Base-by-base conservation (phyloP, 1,284 basidiomycete species). In the Cutaneotrichosporon mucoides region DNA sequence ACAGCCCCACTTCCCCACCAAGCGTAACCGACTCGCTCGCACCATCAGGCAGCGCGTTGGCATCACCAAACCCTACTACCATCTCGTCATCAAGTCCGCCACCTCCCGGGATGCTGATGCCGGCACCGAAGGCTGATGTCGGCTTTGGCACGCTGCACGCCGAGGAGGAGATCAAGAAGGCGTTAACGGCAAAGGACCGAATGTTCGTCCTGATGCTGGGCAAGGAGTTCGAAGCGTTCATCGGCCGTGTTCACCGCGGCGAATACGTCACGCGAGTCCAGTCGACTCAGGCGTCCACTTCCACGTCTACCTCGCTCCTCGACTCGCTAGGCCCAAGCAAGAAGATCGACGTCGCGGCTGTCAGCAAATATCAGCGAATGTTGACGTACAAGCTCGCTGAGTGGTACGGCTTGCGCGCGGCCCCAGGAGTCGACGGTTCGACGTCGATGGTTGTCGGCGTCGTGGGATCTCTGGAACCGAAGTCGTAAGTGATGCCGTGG, bases 331-430 rank as follows among this genome's bases (percentile, higher is more conserved):
- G 64, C 5, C 60, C 66, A 5, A 56, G 55, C n/a, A 63, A 66
- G 47, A 59, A 53, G 16, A 56, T 75, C 12, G 65, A 60, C 38
- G 65, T 64, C 5, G 46, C 61, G 0, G 59, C 68, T 1, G 62
- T 64, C 24, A 73, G 69, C 59, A 73, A 69, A 46, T 76, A 71
- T 56, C 73, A 75, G 63, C 63, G 72, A 33, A 76, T 75, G 75
- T 56, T 76, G 41, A 70, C 74, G 33, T 76, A 76, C 59, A 76
- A 76, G 60, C 66, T 67, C 4, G 75, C 75, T 13, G 73, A 75
- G 55, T 76, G 75, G 75, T 76, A 75, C 54, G 75, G 75, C 4
- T 41, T 75, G 33, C 72, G 71, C 34, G 73, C 69, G 7, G 68
- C 68, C 2, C 56, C 59, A 4, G 61, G 60, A 4, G 37, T 53